Conservation (phyloP, 306 rosid genomes). For the Rosa multiflora region DNA sequence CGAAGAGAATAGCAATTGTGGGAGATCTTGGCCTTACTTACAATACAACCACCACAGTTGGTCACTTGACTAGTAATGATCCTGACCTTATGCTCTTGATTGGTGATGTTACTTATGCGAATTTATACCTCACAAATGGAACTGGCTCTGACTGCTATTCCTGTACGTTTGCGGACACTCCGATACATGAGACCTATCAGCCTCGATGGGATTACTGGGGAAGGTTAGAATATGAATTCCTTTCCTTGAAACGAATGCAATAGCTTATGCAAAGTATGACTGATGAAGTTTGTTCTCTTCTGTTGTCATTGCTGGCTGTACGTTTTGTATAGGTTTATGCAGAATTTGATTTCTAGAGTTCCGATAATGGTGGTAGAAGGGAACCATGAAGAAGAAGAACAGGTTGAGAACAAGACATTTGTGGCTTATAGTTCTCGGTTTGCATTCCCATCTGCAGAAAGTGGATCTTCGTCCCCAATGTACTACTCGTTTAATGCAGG, state of each 20-base stretch:
- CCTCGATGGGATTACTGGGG: constrained; percentile 98
- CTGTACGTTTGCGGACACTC: constrained; percentile 67
- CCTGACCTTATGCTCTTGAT: constrained; percentile 78
- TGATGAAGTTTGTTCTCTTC: constrained; percentile 14
- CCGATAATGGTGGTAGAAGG: constrained; percentile 91
- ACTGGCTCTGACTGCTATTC: constrained; percentile 80
- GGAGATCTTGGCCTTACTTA: constrained; percentile 95
- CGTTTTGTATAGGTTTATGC: constrained; percentile 74
- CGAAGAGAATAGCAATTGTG: constrained; percentile 56
- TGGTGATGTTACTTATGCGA: constrained; percentile 80
- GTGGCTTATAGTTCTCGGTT: constrained; percentile 83
- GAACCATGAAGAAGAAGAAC: constrained; percentile 78
- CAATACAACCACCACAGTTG: constrained; percentile 72
- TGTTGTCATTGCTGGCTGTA: constrained; percentile 20
- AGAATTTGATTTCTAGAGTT: constrained; percentile 64
- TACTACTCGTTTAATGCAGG: constrained; percentile 87
- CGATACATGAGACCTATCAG: constrained; percentile 84
- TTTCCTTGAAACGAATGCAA: not conserved
- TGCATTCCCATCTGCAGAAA: constrained; percentile 83
- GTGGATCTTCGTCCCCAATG: constrained; percentile 74
- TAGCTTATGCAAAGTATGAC: not conserved
- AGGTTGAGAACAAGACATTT: constrained; percentile 53
- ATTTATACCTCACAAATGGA: constrained; percentile 78
- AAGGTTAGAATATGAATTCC: constrained; percentile 40
- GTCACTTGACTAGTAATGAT: constrained; percentile 56